Base-by-base conservation (phyloP, 768 basidiomycete species). In the Plicaturopsis crispa region DNA sequence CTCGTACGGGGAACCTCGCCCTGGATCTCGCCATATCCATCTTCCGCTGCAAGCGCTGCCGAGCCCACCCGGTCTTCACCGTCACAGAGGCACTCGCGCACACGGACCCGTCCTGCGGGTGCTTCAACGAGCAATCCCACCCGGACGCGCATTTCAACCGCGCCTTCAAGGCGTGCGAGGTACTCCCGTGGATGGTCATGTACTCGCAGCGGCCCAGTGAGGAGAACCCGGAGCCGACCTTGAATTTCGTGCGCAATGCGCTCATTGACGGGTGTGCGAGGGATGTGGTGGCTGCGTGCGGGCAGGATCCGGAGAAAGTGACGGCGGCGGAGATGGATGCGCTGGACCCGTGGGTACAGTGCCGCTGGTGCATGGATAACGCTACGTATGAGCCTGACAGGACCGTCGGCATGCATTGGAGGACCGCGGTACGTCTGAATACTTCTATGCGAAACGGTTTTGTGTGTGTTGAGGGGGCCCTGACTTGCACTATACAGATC, bases 401-500 rank as follows among this genome's bases (percentile, higher is more conserved):
- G n/a, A 44, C 52, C 6, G 46, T 52, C 8, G 50, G 52, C 8
- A 61, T 63, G 60, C 53, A 43, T 18, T 65, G 61, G 61, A 52
- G 36, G 24, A 50, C 43, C 38, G 62, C 59, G 33, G 63, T 59
- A 46, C 30, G 55, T 52, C 8, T 11, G 16, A 20, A 19, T 4
- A 21, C 21, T 17, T n/a, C n/a, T n/a, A n/a, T n/a, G n/a, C n/a
- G n/a, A n/a, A n/a, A n/a, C n/a, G n/a, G n/a, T n/a, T n/a, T n/a
- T n/a, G n/a, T n/a, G n/a, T n/a, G n/a, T n/a, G n/a, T n/a, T n/a
- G n/a, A n/a, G n/a, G n/a, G n/a, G n/a, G n/a, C n/a, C n/a, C n/a
- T n/a, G n/a, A n/a, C n/a, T n/a, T n/a, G n/a, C n/a, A n/a, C n/a
- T n/a, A n/a, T n/a, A n/a, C n/a, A n/a, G n/a, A n/a, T n/a, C n/a